A percentile compares a stretch with the other conserved stretches of the same genome.
phyloP scores from a whole-genome alignment of 2,329 filamentous ascomycete species.

The Davidsoniella neocaledoniae region DNA sequence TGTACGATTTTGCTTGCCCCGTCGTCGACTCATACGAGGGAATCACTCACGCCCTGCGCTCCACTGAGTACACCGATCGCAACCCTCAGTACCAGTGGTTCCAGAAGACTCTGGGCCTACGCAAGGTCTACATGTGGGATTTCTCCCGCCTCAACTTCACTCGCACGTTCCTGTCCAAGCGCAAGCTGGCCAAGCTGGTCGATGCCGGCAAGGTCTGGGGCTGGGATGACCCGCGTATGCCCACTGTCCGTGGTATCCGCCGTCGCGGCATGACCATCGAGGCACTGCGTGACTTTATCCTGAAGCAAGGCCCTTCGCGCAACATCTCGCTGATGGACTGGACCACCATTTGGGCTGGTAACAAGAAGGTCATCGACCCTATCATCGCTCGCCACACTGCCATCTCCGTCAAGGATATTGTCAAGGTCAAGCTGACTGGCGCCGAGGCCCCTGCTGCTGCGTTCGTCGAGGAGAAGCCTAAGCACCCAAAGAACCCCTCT shows the following conservation, averaged over 20 bases:
- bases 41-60: conserved; percentile 67
- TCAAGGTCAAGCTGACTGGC: conserved; percentile 53
- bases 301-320: conserved; percentile 69
- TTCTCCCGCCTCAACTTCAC: conserved; percentile 76
- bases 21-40: conserved; percentile 68
- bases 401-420: conserved; percentile 51
- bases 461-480: conserved; percentile 58
- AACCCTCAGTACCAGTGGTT: conserved; percentile 84
- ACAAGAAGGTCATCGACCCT: conserved; percentile 72
- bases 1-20: conserved; percentile 74
- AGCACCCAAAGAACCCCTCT: conserved; percentile 76
- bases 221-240: conserved; percentile 80
- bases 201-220: conserved; percentile 61
- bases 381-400: conserved; percentile 58
- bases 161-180: conserved; percentile 67
- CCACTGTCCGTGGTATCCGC: conserved; percentile 63
- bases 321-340: conserved; percentile 77
- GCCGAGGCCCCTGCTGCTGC: conserved; percentile 46
- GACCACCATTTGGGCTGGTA: conserved; percentile 55
- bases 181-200: conserved; percentile 71
- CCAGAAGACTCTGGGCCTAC: conserved; percentile 53
- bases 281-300: conserved; percentile 66
- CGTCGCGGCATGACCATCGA: conserved; percentile 64
- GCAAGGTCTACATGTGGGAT: conserved; percentile 70
- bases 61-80: conserved; percentile 75